Base-by-base conservation (phyloP, 345 rosid species). In the Litchi chinensis region DNA sequence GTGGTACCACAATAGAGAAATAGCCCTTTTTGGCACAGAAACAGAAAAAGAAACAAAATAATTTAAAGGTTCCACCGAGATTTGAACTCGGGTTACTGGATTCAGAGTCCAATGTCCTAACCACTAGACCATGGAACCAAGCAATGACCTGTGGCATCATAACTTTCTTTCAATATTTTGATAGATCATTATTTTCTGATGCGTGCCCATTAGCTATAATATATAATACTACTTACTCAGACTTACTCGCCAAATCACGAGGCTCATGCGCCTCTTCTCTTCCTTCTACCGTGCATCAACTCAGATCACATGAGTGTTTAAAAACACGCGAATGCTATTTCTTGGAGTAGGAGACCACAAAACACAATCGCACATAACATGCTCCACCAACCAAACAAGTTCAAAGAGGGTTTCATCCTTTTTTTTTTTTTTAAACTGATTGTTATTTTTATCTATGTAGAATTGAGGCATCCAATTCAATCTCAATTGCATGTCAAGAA, bases 71-170 rank as follows among this genome's bases (percentile, higher is more conserved):
- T 88, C 98, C 86, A 93, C 97, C 93, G 92, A 95, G 91, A 91
- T 59, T 93, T 92, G 98, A 95, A 95, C 95, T 93, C 95, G 94
- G 94, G 98, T 88, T 93, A 93, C 89, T 89, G 89, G 91, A 93
- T 93, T 93, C 94, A 95, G 93, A 91, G 97, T 92, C 93, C 89
- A 89, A 90, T 93, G 95, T 92, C 97, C 97, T 93, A 60, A 93
- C 98, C 98, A 85, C 97, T 93, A 90, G 96, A 93, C 92, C 96
- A 90, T 88, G 85, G 96, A 83, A 80, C 87, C 87, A 18, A 0
- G 16, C 6, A 18, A n/a, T 43, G 18, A 0, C 3, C 5, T 0
- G 3, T 46, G 52, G 1, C 12, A 66, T 8, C 16, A 40, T 68
- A 15, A 68, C 6, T 19, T 41, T 1, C 0, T 7, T 10, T 22